phyloP scores from a whole-genome alignment of 768 basidiomycete genomes.

The Leccinum boreale region DNA sequence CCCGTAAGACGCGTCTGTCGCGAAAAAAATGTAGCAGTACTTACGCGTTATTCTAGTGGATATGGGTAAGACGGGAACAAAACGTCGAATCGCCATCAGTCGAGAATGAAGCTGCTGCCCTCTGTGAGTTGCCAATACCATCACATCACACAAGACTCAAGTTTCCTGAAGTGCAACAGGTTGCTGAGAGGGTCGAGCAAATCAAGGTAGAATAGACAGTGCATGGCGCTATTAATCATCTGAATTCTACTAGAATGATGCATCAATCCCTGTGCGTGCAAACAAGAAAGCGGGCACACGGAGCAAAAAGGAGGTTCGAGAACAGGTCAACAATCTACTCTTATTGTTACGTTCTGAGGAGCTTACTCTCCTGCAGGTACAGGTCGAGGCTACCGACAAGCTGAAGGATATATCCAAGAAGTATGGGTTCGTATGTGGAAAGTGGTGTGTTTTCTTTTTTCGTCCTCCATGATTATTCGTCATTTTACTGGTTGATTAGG shows the following conservation, averaged over 20 bases:
- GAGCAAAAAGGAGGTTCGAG: slow-evolving; percentile 74
- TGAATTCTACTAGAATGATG: slow-evolving; percentile 49
- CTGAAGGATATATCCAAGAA: slow-evolving; percentile 58
- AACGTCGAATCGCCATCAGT: not conserved
- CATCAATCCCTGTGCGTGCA: slow-evolving; percentile 59
- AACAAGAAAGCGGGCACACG: slow-evolving; percentile 70
- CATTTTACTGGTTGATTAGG: slow-evolving; percentile 38
- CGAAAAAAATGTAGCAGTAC: not conserved
- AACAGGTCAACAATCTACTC: slow-evolving; percentile 43
- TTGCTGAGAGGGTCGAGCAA: slow-evolving; percentile 52
- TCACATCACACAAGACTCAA: not conserved
- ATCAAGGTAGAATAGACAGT: slow-evolving; percentile 47
- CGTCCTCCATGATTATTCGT: not conserved
- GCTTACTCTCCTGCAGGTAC: slow-evolving; percentile 40
- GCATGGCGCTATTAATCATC: not conserved
- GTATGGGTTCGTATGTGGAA: slow-evolving; percentile 55
- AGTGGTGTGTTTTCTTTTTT: slow-evolving; percentile 48
- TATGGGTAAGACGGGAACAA: slow-evolving; percentile 47
- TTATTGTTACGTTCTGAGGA: not conserved
- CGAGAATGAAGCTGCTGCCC: slow-evolving; percentile 14
- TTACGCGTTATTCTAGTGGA: slow-evolving; percentile 47
- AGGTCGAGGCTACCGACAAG: slow-evolving; percentile 54
- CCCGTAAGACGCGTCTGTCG: slow-evolving; percentile 46
- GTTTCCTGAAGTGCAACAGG: slow-evolving; percentile 42
- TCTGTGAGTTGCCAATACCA: slow-evolving; percentile 34